A percentile compares a stretch with the other conserved stretches of the same genome.
Conservation (phyloP, 1,284 basidiomycete genomes). For the Cryptococcus sp. region DNA sequence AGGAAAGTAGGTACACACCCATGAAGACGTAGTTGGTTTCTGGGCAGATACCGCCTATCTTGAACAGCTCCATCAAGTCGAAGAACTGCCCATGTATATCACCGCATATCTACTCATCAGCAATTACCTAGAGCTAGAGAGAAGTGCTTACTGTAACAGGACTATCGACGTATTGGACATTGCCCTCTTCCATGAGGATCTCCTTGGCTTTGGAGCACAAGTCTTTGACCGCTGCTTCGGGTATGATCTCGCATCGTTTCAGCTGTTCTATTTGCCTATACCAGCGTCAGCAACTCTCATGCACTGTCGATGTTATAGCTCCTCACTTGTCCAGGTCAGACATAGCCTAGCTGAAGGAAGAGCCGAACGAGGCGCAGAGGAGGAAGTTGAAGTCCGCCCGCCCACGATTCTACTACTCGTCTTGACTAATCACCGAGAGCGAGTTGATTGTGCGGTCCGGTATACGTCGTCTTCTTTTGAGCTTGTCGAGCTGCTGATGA, state of each 20-base stretch:
- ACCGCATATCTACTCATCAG: constrained; percentile 73
- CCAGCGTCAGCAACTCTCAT: no score
- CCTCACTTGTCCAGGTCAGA: constrained; percentile 40
- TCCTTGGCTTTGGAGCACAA: constrained; percentile 93
- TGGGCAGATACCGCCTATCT: constrained; percentile 89
- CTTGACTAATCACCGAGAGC: no score
- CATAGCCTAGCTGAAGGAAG: constrained; percentile 11
- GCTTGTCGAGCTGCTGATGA: no score
- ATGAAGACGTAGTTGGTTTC: constrained; percentile 98
- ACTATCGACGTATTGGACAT: constrained; percentile 92
- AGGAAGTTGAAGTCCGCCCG: no score
- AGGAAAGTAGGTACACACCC: constrained; percentile 56
- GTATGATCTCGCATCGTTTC: constrained; percentile 83
- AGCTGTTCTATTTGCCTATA: constrained; percentile 74
- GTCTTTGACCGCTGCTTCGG: constrained; percentile 85
- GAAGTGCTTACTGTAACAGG: constrained; percentile 75
- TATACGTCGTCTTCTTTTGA: no score
- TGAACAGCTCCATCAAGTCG: constrained; percentile 95
- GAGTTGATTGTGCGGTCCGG: no score
- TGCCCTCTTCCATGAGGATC: constrained; percentile 94
- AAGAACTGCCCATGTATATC: constrained; percentile 99
- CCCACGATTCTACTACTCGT: no score
- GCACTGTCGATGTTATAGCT: neutral
- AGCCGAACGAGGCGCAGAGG: no score
- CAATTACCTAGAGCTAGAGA: neutral